Evolutionary conservation across 768 basidiomycete species (phyloP).

Genomic region (Phlebiopsis flavidoalba): DNA sequence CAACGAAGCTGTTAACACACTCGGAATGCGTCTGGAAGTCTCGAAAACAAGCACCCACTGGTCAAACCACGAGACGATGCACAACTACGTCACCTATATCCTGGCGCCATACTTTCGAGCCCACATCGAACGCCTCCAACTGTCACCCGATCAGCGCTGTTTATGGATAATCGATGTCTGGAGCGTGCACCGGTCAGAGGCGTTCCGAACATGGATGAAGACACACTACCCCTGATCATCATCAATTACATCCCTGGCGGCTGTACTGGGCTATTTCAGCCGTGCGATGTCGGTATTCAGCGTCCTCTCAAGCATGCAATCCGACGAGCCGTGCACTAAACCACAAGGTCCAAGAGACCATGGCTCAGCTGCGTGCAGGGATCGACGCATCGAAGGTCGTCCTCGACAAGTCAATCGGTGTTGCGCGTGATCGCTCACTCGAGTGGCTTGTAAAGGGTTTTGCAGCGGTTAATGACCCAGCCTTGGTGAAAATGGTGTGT

Average conservation of each 20-base stretch:
- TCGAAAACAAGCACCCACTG: conserved; percentile 23
- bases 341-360: conserved; percentile 28
- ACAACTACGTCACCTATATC: conserved; percentile 24
- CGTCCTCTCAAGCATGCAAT: conserved; percentile 31
- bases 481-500: conserved; percentile 27
- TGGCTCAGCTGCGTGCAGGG: conserved; percentile 20
- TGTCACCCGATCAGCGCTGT: conserved; percentile 18
- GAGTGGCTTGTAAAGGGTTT: conserved; percentile 32
- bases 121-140: conserved; percentile 12
- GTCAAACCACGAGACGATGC: conserved; percentile 22
- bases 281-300: conserved; percentile 26
- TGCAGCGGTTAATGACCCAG: conserved; percentile 21
- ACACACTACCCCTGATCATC: conserved; percentile 18
- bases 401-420: conserved; percentile 19
- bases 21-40: conserved; percentile 19
- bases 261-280: conserved; percentile 16
- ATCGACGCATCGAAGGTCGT: neutral
- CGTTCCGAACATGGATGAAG: conserved; percentile 32
- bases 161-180: conserved; percentile 31
- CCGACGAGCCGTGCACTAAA: conserved; percentile 26
- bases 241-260: conserved; percentile 21
- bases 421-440: conserved; percentile 20
- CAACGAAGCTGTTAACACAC: too few species aligned
- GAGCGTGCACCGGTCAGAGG: conserved; percentile 31
- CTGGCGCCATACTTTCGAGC: conserved; percentile 27